Evolutionary conservation across 192 early-diverging fungal genomes (phyloP).

Genomic region (Diversispora epigaea): DNA sequence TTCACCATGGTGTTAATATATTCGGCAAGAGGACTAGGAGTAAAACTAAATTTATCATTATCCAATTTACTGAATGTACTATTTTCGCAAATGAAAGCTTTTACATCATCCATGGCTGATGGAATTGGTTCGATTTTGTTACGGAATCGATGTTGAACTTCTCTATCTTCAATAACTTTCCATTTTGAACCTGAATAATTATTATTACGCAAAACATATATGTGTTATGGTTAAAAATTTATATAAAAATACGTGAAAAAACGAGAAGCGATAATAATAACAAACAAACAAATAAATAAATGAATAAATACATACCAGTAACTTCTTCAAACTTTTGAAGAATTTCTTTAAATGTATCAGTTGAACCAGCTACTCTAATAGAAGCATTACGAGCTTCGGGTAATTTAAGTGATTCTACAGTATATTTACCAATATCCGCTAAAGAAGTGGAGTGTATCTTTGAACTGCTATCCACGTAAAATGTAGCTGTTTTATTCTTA

Average conservation of each 20-base stretch:
- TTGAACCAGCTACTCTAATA: background rate
- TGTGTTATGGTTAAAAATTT: too few species aligned
- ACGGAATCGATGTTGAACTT: background rate
- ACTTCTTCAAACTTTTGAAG: conserved; percentile 1
- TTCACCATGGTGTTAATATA: background rate
- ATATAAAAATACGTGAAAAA: too few species aligned
- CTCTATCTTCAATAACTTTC: conserved; percentile 11
- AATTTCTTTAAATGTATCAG: background rate
- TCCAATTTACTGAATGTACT: background rate
- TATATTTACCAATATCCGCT: conserved; percentile 10
- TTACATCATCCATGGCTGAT: background rate
- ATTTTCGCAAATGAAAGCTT: background rate
- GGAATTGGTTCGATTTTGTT: conserved; percentile 4
- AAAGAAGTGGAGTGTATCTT: background rate
- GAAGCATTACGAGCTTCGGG: background rate
- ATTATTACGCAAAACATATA: too few species aligned
- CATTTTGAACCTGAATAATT: conserved; percentile 6
- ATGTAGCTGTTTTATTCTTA: conserved; percentile 13
- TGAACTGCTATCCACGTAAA: background rate
- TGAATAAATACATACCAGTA: background rate
- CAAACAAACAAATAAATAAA: too few species aligned
- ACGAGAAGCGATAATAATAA: too few species aligned
- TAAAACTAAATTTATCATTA: conserved; percentile 22
- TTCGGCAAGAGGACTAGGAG: background rate
- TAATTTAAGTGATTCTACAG: background rate